Evolutionary conservation across 2,329 filamentous ascomycete species (phyloP), one percentile per base, ranked within the genome.

Genomic region (Aspergillus uvarum): DNA sequence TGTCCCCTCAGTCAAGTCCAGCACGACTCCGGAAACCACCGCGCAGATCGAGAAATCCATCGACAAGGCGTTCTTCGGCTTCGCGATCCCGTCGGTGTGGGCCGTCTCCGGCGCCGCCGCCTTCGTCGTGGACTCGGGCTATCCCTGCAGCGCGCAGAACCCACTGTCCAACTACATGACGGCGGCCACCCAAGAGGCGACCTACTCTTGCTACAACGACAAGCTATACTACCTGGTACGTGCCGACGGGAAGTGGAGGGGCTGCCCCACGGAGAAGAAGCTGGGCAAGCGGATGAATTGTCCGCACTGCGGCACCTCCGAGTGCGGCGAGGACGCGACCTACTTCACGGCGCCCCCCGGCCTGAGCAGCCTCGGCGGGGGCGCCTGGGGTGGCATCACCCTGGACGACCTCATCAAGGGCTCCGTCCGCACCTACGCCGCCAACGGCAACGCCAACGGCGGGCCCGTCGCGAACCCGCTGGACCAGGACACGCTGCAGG

Each of bases 391-490:
- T 0, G 12, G 42, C 22, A 53, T 53, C 2, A 53, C 22, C 0
- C 7, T 53, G 51, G 11, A 32, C 4, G 35, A 53, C 2, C 51
- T 47, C 1, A 44, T 53, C 8, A 12, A 29, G 1, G 51, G 21
- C 14, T 53, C 35, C 21, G 51, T 53, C 8, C 21, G 51, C 24
- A 53, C 35, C 0, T 53, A 53, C 8, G 35, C 11, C 4, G 51
- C 51, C 35, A 53, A 53, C 22, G 51, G 51, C 22, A 53, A 53
- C 19, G 51, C 32, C 22, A 53, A 53, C 35, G 51, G 51, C 1
- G 51, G 51, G 14, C 51, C 51, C 8, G 51, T 53, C 22, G 51
- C 35, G 12, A 53, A 53, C 8, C 35, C 35, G n/a, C 21, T 53
- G 35, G 35, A 53, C 22, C 11, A 16, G 32, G 35, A 53, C 12